phyloP scores from a whole-genome alignment of 2,329 filamentous ascomycete species.

The Pseudogymnoascus destructans region DNA sequence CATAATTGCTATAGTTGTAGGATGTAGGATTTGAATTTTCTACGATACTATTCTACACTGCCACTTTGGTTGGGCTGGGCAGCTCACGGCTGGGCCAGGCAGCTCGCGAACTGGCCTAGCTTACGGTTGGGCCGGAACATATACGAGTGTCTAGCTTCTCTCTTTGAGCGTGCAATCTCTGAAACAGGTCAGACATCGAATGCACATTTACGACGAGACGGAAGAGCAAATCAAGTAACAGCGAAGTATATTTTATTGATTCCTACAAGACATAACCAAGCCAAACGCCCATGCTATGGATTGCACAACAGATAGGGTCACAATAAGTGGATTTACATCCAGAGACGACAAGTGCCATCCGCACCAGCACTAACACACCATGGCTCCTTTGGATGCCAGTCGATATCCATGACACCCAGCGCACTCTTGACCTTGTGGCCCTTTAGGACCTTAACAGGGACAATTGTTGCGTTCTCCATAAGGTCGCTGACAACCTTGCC shows the following conservation, averaged over 20 bases:
- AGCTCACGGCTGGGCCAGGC: too few relatives aligned
- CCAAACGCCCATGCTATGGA: constrained; percentile 10
- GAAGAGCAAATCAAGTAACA: neutral
- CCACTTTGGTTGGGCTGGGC: constrained; percentile 15
- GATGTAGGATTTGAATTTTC: too few relatives aligned
- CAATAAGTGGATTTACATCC: constrained; percentile 41
- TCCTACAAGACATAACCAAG: constrained; percentile 7
- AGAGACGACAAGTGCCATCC: constrained; percentile 83
- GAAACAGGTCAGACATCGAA: neutral
- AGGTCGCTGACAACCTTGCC: constrained; percentile 88
- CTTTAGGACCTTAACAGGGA: constrained; percentile 84
- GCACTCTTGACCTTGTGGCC: constrained; percentile 80
- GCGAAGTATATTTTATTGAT: constrained; percentile 9
- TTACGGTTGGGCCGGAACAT: too few relatives aligned
- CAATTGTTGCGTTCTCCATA: constrained; percentile 93
- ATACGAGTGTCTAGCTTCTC: neutral
- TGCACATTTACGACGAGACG: neutral
- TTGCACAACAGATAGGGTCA: constrained; percentile 5
- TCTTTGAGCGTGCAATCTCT: neutral
- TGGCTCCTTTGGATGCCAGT: constrained; percentile 90
- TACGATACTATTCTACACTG: neutral
- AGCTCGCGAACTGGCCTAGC: too few relatives aligned
- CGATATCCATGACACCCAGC: constrained; percentile 81
- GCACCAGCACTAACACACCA: constrained; percentile 93
- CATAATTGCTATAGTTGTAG: constrained; percentile 1